phyloP scores from a whole-genome alignment of 2,329 filamentous ascomycete species.

The Orbilia quercus region DNA sequence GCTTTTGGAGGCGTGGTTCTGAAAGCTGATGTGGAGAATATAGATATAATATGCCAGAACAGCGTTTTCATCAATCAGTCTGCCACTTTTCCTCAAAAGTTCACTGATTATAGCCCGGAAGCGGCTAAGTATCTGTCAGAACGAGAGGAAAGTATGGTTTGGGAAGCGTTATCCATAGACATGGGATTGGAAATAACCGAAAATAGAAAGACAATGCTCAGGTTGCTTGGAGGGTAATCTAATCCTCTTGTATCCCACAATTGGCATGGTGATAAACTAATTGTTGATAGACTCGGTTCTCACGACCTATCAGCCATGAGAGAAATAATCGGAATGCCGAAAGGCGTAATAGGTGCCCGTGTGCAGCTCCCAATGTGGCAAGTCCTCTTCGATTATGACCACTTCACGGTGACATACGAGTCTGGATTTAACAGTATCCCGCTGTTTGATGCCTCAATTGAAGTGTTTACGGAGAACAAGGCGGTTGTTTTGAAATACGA shows the following conservation, averaged over 20 bases:
- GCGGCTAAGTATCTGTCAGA: conserved; percentile 57
- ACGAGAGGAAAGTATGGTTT: conserved; percentile 59
- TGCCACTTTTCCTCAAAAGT: conserved; percentile 66
- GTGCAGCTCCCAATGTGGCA: conserved; percentile 64
- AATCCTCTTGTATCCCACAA: no score
- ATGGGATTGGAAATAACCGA: conserved; percentile 61
- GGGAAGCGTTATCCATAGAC: conserved; percentile 61
- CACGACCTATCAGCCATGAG: conserved; percentile 70
- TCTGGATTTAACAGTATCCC: conserved; percentile 69
- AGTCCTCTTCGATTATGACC: conserved; percentile 66
- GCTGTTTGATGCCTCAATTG: conserved; percentile 68
- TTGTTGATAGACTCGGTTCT: conserved; percentile 66
- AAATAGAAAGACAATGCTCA: conserved; percentile 60
- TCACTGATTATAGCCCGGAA: conserved; percentile 63
- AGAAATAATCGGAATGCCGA: conserved; percentile 68
- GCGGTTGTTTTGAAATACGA: conserved; percentile 69
- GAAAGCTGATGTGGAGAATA: conserved; percentile 52
- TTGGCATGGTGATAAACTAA: no score
- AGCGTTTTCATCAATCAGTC: conserved; percentile 66
- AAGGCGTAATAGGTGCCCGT: conserved; percentile 65
- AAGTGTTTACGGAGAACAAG: conserved; percentile 69
- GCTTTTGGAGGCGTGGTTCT: conserved; percentile 17
- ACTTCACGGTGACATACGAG: conserved; percentile 70
- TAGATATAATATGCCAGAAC: conserved; percentile 70
- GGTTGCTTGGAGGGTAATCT: conserved; percentile 59